Base-by-base conservation (phyloP, 495 filamentous ascomycete genomes). In the Stereocaulon alpinum region DNA sequence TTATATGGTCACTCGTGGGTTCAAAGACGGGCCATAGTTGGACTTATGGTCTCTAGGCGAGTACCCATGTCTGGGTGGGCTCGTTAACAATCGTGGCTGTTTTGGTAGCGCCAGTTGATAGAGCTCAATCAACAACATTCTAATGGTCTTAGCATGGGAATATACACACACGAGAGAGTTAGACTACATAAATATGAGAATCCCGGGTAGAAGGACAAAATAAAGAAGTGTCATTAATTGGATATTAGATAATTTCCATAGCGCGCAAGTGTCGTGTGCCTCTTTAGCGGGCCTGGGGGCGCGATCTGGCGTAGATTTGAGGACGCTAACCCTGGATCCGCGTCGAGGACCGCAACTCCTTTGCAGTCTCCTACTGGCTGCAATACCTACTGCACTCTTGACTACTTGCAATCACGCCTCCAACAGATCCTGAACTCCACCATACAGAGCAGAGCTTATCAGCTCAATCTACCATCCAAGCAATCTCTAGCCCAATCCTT, bases 211-310 rank as follows among this genome's bases (percentile, higher is more conserved):
- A 14, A 30, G 34, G 43, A 51, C 1, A 2, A 1, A 32, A 24
- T 10, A 40, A 37, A 20, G 22, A 24, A 1, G 24, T 24, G 24
- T 24, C 24, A 24, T 20, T 32, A 15, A 45, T 56, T 18, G 17
- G 24, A 24, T 22, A 34, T 43, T 34, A 32, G 27, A 29, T 44
- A 32, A 9, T 56, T 17, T 37, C n/a, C 12, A 48, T 51, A 51
- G 56, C 56, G 56, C 56, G 56, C 56, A 20, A 59, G 37, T 59
- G 45, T 59, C 56, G 56, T 59, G 56, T 59, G 56, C 56, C 15
- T 42, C 17, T 50, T 29, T 52, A 52, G 30, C 5, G 30, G 27
- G 18, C 14, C 29, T 50, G 47, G n/a, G 27, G 47, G 47, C 47
- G 47, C 24, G 47, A n/a, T 30, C n/a, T 50, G 24, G 47, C 49